Conservation (phyloP, 345 rosid species). For the Dipteronia sinensis region DNA sequence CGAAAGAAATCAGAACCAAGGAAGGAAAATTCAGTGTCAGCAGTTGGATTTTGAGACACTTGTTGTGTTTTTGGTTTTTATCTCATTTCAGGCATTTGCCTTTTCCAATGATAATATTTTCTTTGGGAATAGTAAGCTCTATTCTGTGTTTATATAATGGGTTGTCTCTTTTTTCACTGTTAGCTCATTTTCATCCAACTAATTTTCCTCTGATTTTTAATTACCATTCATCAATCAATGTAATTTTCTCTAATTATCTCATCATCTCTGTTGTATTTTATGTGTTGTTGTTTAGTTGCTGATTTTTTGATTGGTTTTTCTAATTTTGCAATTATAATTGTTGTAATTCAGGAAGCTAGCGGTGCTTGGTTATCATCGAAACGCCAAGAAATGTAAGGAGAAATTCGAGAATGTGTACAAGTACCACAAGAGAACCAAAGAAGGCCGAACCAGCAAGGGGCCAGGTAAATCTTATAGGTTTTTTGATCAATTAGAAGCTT, state of each 20-base stretch:
- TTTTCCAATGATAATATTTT: conserved; percentile 3
- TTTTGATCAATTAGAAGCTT: conserved; percentile 81
- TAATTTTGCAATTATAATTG: conserved; percentile 10
- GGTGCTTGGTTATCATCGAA: conserved; percentile 74
- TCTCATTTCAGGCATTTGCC: conserved; percentile 3
- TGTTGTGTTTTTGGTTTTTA: conserved; percentile 10
- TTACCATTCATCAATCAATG: background rate
- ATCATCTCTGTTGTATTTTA: conserved; percentile 10
- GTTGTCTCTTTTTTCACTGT: background rate
- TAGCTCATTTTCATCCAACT: no score
- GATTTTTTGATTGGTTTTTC: background rate
- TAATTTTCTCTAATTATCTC: background rate
- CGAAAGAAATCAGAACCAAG: conserved; percentile 7
- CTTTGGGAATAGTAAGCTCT: conserved; percentile 1
- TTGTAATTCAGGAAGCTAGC: conserved; percentile 60
- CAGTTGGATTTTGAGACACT: conserved; percentile 13
- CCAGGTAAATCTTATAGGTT: conserved; percentile 76
- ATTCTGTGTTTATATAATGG: background rate
- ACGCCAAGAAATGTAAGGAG: conserved; percentile 90
- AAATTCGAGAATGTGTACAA: conserved; percentile 92
- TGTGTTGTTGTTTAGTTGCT: conserved; percentile 7
- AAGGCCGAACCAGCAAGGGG: conserved; percentile 66
- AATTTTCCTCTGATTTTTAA: no score
- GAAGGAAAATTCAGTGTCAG: conserved; percentile 16
- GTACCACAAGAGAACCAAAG: conserved; percentile 91